These are phyloP conservation scores for Pyricularia sp. DNA, from an alignment of 2,329 filamentous ascomycete species.

Conservation along the genomic window DNA sequence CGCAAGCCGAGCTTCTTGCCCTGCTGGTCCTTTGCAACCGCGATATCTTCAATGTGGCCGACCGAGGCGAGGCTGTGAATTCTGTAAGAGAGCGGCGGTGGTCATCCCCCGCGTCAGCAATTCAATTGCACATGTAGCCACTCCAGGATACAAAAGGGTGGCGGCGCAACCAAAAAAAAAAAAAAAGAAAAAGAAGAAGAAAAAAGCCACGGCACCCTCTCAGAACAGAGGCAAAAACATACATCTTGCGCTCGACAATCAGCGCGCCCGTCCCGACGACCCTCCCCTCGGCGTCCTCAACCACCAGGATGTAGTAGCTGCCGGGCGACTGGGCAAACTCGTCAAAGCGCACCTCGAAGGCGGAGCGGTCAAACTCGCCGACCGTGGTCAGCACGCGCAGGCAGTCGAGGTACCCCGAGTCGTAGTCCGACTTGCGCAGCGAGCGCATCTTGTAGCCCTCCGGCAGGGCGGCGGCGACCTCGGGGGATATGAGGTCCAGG, in stretches of 20 bases:
- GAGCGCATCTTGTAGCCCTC: conserved; percentile 76
- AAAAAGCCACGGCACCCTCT: no score
- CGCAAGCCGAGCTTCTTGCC: conserved; percentile 92
- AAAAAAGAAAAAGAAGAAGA: not conserved
- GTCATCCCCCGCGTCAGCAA: conserved; percentile 6
- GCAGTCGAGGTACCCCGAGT: conserved; percentile 79
- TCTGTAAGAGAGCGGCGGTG: conserved; percentile 26
- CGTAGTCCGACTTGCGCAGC: conserved; percentile 68
- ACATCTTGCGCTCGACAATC: conserved; percentile 93
- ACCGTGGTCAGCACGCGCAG: conserved; percentile 87
- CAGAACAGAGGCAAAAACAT: conserved; percentile 33
- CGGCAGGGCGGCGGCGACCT: conserved; percentile 64
- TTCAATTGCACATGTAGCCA: not conserved
- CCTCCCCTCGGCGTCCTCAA: conserved; percentile 58
- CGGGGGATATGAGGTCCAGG: conserved; percentile 64
- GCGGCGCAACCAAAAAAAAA: no score
- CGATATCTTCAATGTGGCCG: conserved; percentile 96
- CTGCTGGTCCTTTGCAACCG: conserved; percentile 88
- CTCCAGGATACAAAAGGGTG: not conserved
- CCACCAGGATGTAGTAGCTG: conserved; percentile 78
- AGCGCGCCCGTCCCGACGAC: conserved; percentile 88
- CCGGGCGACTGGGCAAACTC: conserved; percentile 67
- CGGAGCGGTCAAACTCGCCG: conserved; percentile 68
- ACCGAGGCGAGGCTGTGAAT: conserved; percentile 76
- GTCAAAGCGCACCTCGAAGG: conserved; percentile 72